phyloP scores from a whole-genome alignment of 2,329 filamentous ascomycete species.

The Cylindrodendrum hubeiense region DNA sequence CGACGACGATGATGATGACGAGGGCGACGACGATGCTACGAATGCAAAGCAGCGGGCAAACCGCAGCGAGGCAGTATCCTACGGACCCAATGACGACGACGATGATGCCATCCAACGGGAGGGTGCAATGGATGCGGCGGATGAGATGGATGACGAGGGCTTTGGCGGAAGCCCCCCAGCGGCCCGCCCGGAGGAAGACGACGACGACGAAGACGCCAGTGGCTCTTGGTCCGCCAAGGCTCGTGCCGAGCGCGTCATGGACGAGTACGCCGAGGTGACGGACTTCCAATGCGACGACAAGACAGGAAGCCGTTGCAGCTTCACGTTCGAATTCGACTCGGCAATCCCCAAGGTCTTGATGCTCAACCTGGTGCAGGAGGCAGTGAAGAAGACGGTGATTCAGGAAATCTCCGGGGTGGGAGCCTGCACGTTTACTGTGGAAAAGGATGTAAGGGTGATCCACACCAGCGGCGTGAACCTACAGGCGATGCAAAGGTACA shows the following conservation, averaged over 20 bases:
- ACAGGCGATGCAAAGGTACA: constrained; percentile 88
- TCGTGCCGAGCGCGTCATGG: constrained; percentile 74
- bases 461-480: constrained; percentile 90
- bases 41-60: constrained; percentile 81
- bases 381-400: constrained; percentile 82
- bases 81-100: constrained; percentile 92
- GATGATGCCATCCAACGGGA: constrained; percentile 80
- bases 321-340: constrained; percentile 86
- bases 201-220: constrained; percentile 53
- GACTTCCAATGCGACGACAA: constrained; percentile 84
- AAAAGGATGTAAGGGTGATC: constrained; percentile 71
- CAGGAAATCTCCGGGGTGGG: constrained; percentile 87
- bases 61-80: constrained; percentile 84
- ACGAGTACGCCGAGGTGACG: constrained; percentile 74
- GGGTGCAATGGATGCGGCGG: constrained; percentile 71
- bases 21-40: constrained; percentile 83
- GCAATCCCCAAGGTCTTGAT: constrained; percentile 91
- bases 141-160: constrained; percentile 66
- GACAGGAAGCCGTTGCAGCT: constrained; percentile 79
- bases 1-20: constrained; percentile 69
- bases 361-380: constrained; percentile 88
- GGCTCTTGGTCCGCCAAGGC: constrained; percentile 56
- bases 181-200: constrained; percentile 51
- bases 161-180: constrained; percentile 62
- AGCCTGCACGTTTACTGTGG: constrained; percentile 74